phyloP scores from a whole-genome alignment of 148 eudicot species.

The Rhododendron griersonianum region DNA sequence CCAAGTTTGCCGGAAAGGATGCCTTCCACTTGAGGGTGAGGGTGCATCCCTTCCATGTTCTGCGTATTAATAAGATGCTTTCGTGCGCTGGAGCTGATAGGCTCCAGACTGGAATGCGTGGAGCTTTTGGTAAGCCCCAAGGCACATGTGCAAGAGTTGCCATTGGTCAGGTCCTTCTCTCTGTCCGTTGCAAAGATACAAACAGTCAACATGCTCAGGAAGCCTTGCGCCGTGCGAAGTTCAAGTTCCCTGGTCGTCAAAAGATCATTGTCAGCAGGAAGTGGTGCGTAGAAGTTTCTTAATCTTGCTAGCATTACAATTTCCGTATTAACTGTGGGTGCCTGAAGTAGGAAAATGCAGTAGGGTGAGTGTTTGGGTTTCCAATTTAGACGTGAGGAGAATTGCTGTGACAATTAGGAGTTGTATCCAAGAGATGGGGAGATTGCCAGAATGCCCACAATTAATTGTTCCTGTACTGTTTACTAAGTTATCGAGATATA shows the following conservation, averaged over 20 bases:
- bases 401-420: not conserved
- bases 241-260: constrained; percentile 53
- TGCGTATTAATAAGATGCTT: constrained; percentile 46
- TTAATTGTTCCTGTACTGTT: not conserved
- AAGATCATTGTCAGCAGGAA: constrained; percentile 56
- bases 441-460: not conserved
- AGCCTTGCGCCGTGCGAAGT: constrained; percentile 47
- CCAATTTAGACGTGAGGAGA: not conserved
- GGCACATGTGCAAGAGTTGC: constrained; percentile 43
- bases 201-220: constrained; percentile 40
- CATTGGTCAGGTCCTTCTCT: constrained; percentile 42
- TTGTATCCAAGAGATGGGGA: not conserved
- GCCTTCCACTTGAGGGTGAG: constrained; percentile 49
- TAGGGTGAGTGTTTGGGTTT: not conserved
- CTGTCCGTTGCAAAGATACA: constrained; percentile 43
- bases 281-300: constrained; percentile 23
- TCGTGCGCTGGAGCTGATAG: constrained; percentile 58
- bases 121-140: constrained; percentile 46
- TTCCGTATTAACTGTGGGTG: not conserved
- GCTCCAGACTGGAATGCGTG: constrained; percentile 54
- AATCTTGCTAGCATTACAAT: not conserved
- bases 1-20: constrained; percentile 49
- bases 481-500: not conserved
- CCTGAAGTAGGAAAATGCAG: not conserved
- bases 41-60: constrained; percentile 48